Percentiles rank a stretch among this genome's conserved stretches.
Evolutionary conservation across 2,329 filamentous ascomycete genomes (phyloP).

Genomic region (Colletotrichum echinochloae): DNA sequence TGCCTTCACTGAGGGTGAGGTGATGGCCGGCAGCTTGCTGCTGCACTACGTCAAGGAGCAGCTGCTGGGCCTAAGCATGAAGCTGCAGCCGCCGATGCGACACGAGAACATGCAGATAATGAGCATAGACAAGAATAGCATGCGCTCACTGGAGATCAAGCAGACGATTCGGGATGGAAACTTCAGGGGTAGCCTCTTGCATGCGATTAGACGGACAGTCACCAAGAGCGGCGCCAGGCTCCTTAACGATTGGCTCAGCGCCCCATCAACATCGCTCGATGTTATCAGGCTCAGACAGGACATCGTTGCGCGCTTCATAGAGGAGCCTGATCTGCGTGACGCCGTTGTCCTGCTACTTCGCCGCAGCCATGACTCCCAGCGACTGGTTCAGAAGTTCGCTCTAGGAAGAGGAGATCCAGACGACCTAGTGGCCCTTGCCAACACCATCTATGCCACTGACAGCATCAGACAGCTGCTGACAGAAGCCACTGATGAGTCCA

Average conservation of each 20-base stretch:
- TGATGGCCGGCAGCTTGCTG: slow-evolving; percentile 82
- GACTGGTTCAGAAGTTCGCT: slow-evolving; percentile 93
- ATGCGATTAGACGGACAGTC: slow-evolving; percentile 88
- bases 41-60: slow-evolving; percentile 86
- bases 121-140: slow-evolving; percentile 91
- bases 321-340: slow-evolving; percentile 76
- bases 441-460: slow-evolving; percentile 80
- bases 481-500: slow-evolving; percentile 41
- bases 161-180: slow-evolving; percentile 84
- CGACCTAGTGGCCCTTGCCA: slow-evolving; percentile 85
- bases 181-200: slow-evolving; percentile 86
- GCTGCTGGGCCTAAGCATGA: slow-evolving; percentile 81
- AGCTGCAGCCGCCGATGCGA: slow-evolving; percentile 84
- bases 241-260: slow-evolving; percentile 86
- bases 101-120: slow-evolving; percentile 82
- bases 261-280: slow-evolving; percentile 87
- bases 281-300: slow-evolving; percentile 85
- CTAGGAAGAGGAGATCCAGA: slow-evolving; percentile 92
- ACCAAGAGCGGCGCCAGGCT: slow-evolving; percentile 92
- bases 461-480: slow-evolving; percentile 68
- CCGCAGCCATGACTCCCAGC: slow-evolving; percentile 85
- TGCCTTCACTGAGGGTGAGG: slow-evolving; percentile 75
- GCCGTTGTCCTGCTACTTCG: slow-evolving; percentile 75
- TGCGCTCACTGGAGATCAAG: slow-evolving; percentile 89
- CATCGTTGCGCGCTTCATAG: slow-evolving; percentile 81